Percentiles rank a stretch among this genome's conserved stretches.
Evolutionary conservation across 2,329 filamentous ascomycete species (phyloP).

Genomic region (Keithomyces neogunnii): DNA sequence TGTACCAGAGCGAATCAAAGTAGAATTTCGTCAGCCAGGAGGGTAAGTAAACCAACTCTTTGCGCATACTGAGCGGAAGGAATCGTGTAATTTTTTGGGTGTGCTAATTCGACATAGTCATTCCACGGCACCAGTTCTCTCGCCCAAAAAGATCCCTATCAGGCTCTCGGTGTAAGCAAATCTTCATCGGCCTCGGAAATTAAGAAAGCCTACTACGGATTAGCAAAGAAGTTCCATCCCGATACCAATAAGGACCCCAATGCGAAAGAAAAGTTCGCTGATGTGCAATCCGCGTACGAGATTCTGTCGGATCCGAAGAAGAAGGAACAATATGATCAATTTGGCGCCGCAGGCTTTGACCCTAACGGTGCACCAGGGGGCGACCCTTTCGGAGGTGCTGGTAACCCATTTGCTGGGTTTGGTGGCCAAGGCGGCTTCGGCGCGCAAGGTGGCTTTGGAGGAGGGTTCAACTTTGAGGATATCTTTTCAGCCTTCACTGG

Average conservation of each 20-base stretch:
- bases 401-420: conserved; percentile 55
- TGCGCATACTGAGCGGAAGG: background rate
- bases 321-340: conserved; percentile 85
- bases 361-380: conserved; percentile 57
- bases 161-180: conserved; percentile 75
- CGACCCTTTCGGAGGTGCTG: conserved; percentile 54
- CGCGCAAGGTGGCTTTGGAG: conserved; percentile 59
- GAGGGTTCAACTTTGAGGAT: conserved; percentile 92
- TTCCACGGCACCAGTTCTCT: conserved; percentile 53
- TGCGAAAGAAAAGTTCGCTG: conserved; percentile 92
- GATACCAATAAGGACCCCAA: conserved; percentile 92
- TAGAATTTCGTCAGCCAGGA: conserved; percentile 18
- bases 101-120: conserved; percentile 22
- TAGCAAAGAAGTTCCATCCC: conserved; percentile 96
- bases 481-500: conserved; percentile 81
- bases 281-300: conserved; percentile 91
- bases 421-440: conserved; percentile 14
- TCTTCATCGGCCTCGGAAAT: conserved; percentile 77
- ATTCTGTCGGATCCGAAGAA: conserved; percentile 88
- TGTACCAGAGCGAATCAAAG: conserved; percentile 11
- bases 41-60: conserved; percentile 11
- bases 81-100: background rate
- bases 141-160: conserved; percentile 72
- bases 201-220: conserved; percentile 96
- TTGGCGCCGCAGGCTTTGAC: conserved; percentile 81